Evolutionary conservation across 768 basidiomycete species (phyloP), one percentile per base, ranked within the genome.

Genomic region (Hemileccinum rubropunctum): DNA sequence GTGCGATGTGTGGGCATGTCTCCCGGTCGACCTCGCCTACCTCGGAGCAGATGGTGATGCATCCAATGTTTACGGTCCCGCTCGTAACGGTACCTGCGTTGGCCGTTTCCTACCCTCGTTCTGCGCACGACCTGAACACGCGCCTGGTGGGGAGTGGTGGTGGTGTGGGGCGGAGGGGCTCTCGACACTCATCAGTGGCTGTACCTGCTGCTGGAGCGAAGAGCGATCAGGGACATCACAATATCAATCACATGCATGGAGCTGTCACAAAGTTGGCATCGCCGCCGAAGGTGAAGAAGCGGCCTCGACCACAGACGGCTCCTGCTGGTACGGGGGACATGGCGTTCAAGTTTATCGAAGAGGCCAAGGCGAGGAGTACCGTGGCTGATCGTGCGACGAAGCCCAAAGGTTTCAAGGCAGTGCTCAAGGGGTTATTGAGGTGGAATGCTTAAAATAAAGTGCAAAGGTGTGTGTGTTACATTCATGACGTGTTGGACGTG

Each of bases 11-110:
- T 51, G 62, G 62, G n/a, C 63, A 63, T 35, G 3, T 36, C 1
- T 4, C 50, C 17, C 36, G 15, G 13, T n/a, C 42, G 18, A 44
- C 12, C 15, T 47, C 46, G n/a, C 17, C 38, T 13, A 11, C 18
- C 28, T 12, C 28, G 11, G 28, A 30, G 28, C 28, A 9, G 17
- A 18, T 26, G 42, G 10, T 18, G 37, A 42, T 62, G 28, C 62
- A 68, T 17, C 67, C 64, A 6, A 66, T 68, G 65, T 68, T 66
- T 18, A 58, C 57, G 0, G 54, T 66, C 3, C 65, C 65, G 10
- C 62, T 66, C n/a, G 38, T 64, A 33, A 66, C 65, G 18, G 15
- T 61, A 0, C 59, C 65, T 20, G 26, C 40, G 18, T 21, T 60
- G 12, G 17, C 46, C 4, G 20, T 44, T 12, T 42, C 33, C 3